phyloP scores from a whole-genome alignment of 2,329 filamentous ascomycete genomes.

The Cladosporium cucumerinum region DNA sequence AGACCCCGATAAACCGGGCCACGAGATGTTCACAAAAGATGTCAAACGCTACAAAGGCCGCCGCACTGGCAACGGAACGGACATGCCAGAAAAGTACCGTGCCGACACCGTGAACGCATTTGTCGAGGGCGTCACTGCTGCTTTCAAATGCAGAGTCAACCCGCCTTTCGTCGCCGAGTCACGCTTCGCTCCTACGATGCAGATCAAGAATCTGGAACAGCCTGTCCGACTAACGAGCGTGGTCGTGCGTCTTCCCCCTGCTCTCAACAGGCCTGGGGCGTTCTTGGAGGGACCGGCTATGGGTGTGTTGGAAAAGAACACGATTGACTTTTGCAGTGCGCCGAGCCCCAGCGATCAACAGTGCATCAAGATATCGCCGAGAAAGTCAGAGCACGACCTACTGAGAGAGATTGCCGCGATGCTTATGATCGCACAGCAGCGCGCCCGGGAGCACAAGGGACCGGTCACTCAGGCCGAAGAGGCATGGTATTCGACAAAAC shows the following conservation, averaged over 20 bases:
- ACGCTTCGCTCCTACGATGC: constrained; percentile 45
- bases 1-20: neutral
- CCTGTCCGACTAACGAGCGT: constrained; percentile 56
- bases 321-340: constrained; percentile 48
- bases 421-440: constrained; percentile 58
- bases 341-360: constrained; percentile 25
- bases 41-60: constrained; percentile 52
- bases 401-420: constrained; percentile 57
- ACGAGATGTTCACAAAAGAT: neutral
- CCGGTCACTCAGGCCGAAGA: constrained; percentile 53
- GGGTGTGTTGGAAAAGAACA: constrained; percentile 53
- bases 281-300: constrained; percentile 58
- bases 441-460: constrained; percentile 52
- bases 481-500: constrained; percentile 58
- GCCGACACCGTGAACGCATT: constrained; percentile 55
- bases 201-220: constrained; percentile 45
- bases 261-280: constrained; percentile 50
- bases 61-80: constrained; percentile 53
- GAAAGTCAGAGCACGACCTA: constrained; percentile 46
- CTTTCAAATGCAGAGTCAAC: constrained; percentile 51
- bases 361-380: neutral
- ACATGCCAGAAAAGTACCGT: constrained; percentile 59
- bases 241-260: constrained; percentile 52
- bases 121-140: constrained; percentile 56
- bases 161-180: constrained; percentile 38